These are phyloP conservation scores for Penicillium sp. DNA, from an alignment of 2,329 filamentous ascomycete genomes.

Conservation along the genomic window DNA sequence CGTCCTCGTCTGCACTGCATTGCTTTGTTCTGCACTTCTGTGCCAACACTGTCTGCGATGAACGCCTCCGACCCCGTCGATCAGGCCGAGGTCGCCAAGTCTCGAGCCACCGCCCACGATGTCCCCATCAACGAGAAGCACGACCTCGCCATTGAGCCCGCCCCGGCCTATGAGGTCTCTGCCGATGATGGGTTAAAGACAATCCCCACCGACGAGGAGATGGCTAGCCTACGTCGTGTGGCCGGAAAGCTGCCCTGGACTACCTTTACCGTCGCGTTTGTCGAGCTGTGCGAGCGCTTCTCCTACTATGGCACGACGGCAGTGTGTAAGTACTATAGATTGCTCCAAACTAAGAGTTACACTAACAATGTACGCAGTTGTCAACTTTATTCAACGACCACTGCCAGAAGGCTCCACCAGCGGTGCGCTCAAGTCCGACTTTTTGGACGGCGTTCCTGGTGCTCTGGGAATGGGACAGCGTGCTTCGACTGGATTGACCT, in stretches of 20 bases:
- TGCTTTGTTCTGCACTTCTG: neutral
- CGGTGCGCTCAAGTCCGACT: conserved; percentile 43
- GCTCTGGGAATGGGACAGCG: conserved; percentile 64
- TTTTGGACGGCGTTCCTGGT: conserved; percentile 43
- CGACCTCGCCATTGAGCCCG: conserved; percentile 17
- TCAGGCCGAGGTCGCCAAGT: conserved; percentile 29
- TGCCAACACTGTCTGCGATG: conserved; percentile 21
- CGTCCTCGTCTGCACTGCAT: neutral
- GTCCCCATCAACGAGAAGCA: conserved; percentile 13
- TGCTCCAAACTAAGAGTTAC: conserved; percentile 10
- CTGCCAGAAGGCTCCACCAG: conserved; percentile 60
- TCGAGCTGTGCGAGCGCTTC: conserved; percentile 77
- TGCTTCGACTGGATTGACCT: conserved; percentile 56
- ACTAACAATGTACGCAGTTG: conserved; percentile 46
- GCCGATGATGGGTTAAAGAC: conserved; percentile 14
- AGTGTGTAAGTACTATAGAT: conserved; percentile 56
- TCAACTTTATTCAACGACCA: conserved; percentile 65
- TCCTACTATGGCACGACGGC: conserved; percentile 75
- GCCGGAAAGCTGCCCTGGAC: conserved; percentile 60
- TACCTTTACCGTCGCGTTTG: conserved; percentile 71
- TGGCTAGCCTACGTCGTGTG: conserved; percentile 40
- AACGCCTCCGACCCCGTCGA: conserved; percentile 33
- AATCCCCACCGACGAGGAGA: conserved; percentile 39
- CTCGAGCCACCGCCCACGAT: conserved; percentile 26
- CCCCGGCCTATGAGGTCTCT: neutral